Evolutionary conservation across 805 yeast species (phyloP), one percentile per base, ranked within the genome.

Genomic region (Yueomyces sp.): DNA sequence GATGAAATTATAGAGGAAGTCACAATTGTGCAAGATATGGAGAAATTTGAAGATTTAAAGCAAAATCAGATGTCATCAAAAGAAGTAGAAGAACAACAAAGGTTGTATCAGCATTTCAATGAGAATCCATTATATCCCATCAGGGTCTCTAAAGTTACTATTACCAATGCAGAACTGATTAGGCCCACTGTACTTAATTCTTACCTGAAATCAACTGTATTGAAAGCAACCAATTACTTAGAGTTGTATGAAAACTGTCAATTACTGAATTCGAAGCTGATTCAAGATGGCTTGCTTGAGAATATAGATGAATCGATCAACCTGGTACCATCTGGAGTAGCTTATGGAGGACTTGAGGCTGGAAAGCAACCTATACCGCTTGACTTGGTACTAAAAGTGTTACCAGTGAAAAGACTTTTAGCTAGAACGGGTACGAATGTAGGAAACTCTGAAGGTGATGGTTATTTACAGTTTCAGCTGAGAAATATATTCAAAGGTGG

Each of bases 371-470:
- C 37, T 34, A 9, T 34, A 7, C n/a, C 8, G 8, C 51, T 65
- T 3, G 53, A 54, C 5, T 65, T 69, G 19, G 53, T 48, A 19
- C 40, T 66, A 11, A 56, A 61, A 34, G 41, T 68, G 8, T 37
- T 50, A 4, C 88, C 90, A 0, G 73, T 73, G 3, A 85, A 85
- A 52, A 72, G 74, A 50, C 82, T 87, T 52, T 72, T 74, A 47
- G 88, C 94, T 43, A 84, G 83, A 53, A 85, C 96, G 1, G 99
- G 99, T 3, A 92, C 97, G 2, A 88, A 87, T 60, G 76, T 92
- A 5, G 97, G 97, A 2, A 90, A 92, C 57, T 95, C 95, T 32
- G 97, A 92, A 66, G 98, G 96, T 31, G 56, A 85, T 56, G 97
- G 96, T 1, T 87, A 88, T 56, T 70, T 86, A 40, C 80, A 85